Base-by-base conservation (phyloP, 179 eudicot genomes). In the Beta corolliflora region DNA sequence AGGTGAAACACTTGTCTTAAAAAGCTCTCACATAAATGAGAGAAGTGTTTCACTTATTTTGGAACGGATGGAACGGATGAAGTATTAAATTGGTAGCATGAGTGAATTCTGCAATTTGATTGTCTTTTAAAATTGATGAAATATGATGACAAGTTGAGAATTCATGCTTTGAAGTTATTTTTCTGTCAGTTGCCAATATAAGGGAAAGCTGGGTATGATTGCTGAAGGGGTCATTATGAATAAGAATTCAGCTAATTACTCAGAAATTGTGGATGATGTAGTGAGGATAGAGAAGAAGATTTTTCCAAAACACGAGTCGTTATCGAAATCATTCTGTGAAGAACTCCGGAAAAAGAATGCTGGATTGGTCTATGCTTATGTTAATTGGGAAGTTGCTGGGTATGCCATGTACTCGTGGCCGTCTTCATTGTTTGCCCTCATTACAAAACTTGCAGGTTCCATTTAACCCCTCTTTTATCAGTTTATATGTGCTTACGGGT, bases 241-340 rank as follows among this genome's bases (percentile, higher is more conserved):
- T 50, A 88, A 82, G 70, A 90, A 83, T 46, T 86, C 92, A 31
- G 36, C 68, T 13, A 86, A 89, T 4, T 91, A 86, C 83, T 65
- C 80, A 1, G 77, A 85, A 85, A 75, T 85, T 18, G 87, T 95
- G 21, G 95, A 89, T n/a, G 97, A 91, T 13, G 89, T 95, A 18
- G 92, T 89, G 73, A 90, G 86, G 59, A 84, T 88, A 21, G 98
- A 95, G 90, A 95, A 90, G 72, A 93, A 85, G 85, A 84, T 79
- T 7, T 95, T 95, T 89, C 99, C 98, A 0, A 93, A 95, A 81
- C 95, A 95, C 80, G 98, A 95, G 85, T 95, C 98, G 0, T 94
- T 95, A 11, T 90, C 97, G 21, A 64, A 71, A 73, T 87, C 88
- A 6, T 92, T 93, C 56, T 88, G 91, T 31, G 87, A 89, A 5